Percentiles rank a stretch among this genome's conserved stretches.
These are phyloP conservation scores for Aspergillus sp. DNA, from an alignment of 2,329 filamentous ascomycete species.

Conservation along the genomic window DNA sequence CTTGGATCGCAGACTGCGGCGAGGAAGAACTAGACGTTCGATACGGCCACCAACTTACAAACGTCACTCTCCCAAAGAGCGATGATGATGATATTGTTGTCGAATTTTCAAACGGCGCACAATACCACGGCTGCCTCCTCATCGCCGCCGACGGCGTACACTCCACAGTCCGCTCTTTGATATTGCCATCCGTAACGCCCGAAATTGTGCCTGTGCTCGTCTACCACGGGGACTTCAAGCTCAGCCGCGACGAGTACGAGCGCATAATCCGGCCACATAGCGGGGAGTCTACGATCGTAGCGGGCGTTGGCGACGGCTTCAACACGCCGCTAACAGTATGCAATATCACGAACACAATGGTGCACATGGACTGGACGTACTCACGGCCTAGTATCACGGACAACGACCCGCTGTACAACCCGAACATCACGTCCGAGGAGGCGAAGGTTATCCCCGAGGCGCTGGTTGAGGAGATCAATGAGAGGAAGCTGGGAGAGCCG, in stretches of 20 bases:
- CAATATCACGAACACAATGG: slow-evolving; percentile 6
- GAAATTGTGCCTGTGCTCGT: slow-evolving; percentile 8
- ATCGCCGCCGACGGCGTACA: slow-evolving; percentile 12
- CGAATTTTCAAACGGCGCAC: slow-evolving; percentile 12
- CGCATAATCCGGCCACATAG: neutral
- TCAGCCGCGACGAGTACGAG: slow-evolving; percentile 6
- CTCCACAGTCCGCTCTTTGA: slow-evolving; percentile 2
- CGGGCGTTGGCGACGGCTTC: slow-evolving; percentile 12
- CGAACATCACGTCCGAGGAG: slow-evolving; percentile 6
- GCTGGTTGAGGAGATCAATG: slow-evolving; percentile 8
- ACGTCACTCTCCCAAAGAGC: neutral
- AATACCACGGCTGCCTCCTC: slow-evolving; percentile 7
- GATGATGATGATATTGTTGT: neutral
- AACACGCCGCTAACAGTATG: slow-evolving; percentile 12
- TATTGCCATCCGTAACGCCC: neutral
- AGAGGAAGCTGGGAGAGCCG: slow-evolving; percentile 6
- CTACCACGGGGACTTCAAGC: slow-evolving; percentile 11
- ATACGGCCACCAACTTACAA: slow-evolving; percentile 6
- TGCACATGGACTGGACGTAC: slow-evolving; percentile 14
- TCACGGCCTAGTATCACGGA: slow-evolving; percentile 1
- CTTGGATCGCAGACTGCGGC: slow-evolving; percentile 12
- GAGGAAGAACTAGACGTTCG: slow-evolving; percentile 12
- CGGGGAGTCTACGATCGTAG: slow-evolving; percentile 7
- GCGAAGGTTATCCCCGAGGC: slow-evolving; percentile 4
- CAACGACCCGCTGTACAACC: slow-evolving; percentile 3